Percentiles rank a stretch among this genome's conserved stretches.
These are phyloP conservation scores for Cutaneotrichosporon daszewskae DNA, from an alignment of 1,284 basidiomycete genomes.

Conservation along the genomic window DNA sequence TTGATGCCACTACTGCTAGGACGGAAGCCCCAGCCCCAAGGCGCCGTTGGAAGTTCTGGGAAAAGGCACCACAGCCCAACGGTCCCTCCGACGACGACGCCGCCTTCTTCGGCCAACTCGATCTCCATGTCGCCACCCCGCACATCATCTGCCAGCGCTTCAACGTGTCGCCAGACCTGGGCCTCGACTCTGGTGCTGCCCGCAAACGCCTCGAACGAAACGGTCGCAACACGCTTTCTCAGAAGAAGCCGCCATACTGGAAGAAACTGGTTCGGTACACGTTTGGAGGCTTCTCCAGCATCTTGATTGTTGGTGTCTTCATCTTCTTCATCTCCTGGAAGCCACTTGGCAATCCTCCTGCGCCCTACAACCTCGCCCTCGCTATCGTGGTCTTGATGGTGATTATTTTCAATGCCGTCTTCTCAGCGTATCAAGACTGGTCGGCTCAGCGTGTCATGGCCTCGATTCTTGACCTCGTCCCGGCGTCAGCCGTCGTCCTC, in stretches of 20 bases:
- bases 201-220: constrained; percentile 49
- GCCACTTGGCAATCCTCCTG: constrained; percentile 49
- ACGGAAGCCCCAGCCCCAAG: background rate
- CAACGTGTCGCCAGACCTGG: constrained; percentile 50
- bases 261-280: constrained; percentile 49
- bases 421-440: constrained; percentile 39
- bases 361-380: constrained; percentile 50
- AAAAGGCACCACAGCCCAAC: background rate
- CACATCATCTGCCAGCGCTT: constrained; percentile 54
- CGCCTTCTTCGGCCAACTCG: constrained; percentile 45
- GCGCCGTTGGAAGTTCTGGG: background rate
- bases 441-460: constrained; percentile 47
- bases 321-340: constrained; percentile 52
- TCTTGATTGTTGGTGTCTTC: constrained; percentile 54
- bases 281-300: constrained; percentile 55
- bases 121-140: constrained; percentile 54
- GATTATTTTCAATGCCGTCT: constrained; percentile 48
- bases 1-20: background rate
- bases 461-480: constrained; percentile 49
- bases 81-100: constrained; percentile 17
- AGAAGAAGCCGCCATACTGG: constrained; percentile 41
- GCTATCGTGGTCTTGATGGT: constrained; percentile 48
- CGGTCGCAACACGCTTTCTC: constrained; percentile 48
- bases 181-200: constrained; percentile 54
- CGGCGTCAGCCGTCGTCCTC: constrained; percentile 44